Conservation (phyloP, 768 basidiomycete species). For the Hygrophorus pudorinus region DNA sequence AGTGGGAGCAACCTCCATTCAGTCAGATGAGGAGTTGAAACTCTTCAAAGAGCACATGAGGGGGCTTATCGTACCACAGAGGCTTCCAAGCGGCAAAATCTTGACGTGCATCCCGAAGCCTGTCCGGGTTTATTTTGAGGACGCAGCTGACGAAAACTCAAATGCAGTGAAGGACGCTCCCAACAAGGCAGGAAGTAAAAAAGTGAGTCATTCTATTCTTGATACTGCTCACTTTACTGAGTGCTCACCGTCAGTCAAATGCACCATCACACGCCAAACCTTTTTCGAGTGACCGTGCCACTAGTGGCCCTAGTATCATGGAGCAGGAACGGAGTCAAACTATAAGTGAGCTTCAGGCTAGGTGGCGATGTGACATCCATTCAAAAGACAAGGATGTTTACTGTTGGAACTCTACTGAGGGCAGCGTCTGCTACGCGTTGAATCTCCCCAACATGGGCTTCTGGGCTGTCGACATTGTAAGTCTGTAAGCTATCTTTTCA, state of each 20-base stretch:
- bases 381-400: slow-evolving; percentile 2
- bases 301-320: neutral
- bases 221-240: neutral
- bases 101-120: neutral
- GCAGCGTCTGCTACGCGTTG: neutral
- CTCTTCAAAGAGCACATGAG: slow-evolving; percentile 5
- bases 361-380: slow-evolving; percentile 1
- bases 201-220: neutral
- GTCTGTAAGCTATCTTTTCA: neutral
- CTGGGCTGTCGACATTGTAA: neutral
- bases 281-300: neutral
- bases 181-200: neutral
- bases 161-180: neutral
- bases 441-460: neutral
- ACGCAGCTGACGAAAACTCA: neutral
- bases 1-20: slow-evolving; percentile 1
- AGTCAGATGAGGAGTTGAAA: slow-evolving; percentile 2
- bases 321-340: neutral
- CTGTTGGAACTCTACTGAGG: neutral
- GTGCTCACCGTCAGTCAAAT: neutral
- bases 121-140: slow-evolving; percentile 4
- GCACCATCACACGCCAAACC: neutral
- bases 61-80: slow-evolving; percentile 1
- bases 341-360: neutral
- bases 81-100: slow-evolving; percentile 4